phyloP scores from a whole-genome alignment of 1,284 basidiomycete species.

The Fomitopsis pinicola region DNA sequence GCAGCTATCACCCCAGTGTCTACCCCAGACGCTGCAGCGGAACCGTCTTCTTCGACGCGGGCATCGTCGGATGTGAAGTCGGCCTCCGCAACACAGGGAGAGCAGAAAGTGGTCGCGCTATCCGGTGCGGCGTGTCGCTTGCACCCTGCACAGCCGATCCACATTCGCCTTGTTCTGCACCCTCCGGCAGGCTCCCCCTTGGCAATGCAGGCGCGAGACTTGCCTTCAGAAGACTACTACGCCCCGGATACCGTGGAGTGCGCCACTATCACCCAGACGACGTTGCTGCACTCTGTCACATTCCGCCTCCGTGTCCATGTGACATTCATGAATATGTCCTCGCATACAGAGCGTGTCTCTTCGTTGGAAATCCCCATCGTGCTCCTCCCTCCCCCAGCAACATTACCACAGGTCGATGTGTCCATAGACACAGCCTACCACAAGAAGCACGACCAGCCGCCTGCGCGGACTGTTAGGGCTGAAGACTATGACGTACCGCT shows the following conservation, averaged over 20 bases:
- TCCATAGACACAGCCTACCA: slow-evolving; percentile 69
- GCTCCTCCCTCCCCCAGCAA: slow-evolving; percentile 68
- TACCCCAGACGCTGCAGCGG: slow-evolving; percentile 6
- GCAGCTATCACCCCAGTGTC: neutral
- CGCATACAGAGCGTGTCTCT: slow-evolving; percentile 58
- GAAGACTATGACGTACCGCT: slow-evolving; percentile 66
- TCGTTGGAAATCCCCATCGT: slow-evolving; percentile 61
- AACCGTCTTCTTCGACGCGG: slow-evolving; percentile 13
- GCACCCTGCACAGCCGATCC: slow-evolving; percentile 62
- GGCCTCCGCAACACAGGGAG: slow-evolving; percentile 19
- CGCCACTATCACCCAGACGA: slow-evolving; percentile 70
- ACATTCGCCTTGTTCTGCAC: slow-evolving; percentile 68
- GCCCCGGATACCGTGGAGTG: slow-evolving; percentile 54
- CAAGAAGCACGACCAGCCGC: slow-evolving; percentile 81
- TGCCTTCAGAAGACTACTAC: slow-evolving; percentile 37
- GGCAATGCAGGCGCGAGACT: slow-evolving; percentile 36
- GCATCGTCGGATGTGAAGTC: slow-evolving; percentile 15
- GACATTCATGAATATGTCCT: slow-evolving; percentile 67
- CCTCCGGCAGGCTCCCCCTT: slow-evolving; percentile 53
- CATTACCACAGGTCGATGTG: slow-evolving; percentile 67
- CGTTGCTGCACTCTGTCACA: slow-evolving; percentile 65
- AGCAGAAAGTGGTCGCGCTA: slow-evolving; percentile 52
- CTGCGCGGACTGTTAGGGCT: slow-evolving; percentile 58
- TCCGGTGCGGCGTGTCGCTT: slow-evolving; percentile 80
- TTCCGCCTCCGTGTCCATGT: slow-evolving; percentile 63